A percentile compares a stretch with the other conserved stretches of the same genome.
These are phyloP conservation scores for Symbiodinium natans DNA, from an alignment of 73 alveolate genomes.

Conservation along the genomic window DNA sequence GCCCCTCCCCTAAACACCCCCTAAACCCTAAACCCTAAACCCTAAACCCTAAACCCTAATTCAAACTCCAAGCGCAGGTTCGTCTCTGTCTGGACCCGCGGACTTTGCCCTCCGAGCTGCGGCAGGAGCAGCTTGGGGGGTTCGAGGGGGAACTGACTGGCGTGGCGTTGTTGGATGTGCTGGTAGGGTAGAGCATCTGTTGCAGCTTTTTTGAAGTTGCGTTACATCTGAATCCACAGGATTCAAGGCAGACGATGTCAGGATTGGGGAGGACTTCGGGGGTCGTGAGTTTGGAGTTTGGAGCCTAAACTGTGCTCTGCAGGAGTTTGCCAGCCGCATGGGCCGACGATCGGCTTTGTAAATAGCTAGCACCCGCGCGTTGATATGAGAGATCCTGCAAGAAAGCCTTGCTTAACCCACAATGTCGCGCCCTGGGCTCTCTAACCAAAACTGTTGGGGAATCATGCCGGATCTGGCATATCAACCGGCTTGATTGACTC, in stretches of 20 bases:
- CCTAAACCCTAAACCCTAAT: no score
- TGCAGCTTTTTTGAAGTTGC: not conserved
- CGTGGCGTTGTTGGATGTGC: no score
- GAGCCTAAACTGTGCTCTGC: not conserved
- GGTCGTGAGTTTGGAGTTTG: not conserved
- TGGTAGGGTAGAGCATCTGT: not conserved
- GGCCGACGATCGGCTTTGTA: slow-evolving; percentile 56
- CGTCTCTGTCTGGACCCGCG: slow-evolving; percentile 75
- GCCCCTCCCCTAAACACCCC: no score
- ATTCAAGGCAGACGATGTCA: no score
- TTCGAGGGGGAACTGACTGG: no score
- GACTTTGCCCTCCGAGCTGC: slow-evolving; percentile 64
- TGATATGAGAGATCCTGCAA: not conserved
- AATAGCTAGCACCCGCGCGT: not conserved
- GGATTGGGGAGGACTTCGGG: not conserved
- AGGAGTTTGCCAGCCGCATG: slow-evolving; percentile 90
- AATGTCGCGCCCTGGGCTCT: not conserved
- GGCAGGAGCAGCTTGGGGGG: not conserved
- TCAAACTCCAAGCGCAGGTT: no score
- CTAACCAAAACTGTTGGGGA: not conserved
- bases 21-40: no score
- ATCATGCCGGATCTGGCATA: not conserved
- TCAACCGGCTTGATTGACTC: not conserved
- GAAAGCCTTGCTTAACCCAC: not conserved
- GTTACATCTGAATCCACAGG: not conserved